phyloP scores from a whole-genome alignment of 2,329 filamentous ascomycete genomes.

The Fusarium acutatum region DNA sequence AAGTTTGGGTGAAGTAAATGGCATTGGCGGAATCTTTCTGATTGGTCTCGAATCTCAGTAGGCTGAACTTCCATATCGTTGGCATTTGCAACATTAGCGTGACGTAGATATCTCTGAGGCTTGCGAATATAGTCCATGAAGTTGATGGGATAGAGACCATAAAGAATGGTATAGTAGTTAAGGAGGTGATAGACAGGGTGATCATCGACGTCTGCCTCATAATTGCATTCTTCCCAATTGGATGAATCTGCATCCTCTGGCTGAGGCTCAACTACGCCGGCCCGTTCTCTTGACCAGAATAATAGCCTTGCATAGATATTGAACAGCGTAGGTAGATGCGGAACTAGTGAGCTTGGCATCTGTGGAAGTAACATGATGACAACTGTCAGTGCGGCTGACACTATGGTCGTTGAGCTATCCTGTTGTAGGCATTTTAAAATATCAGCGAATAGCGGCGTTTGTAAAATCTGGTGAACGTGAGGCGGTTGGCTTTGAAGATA shows the following conservation, averaged over 20 bases:
- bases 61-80: slow-evolving; percentile 83
- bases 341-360: slow-evolving; percentile 76
- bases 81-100: slow-evolving; percentile 73
- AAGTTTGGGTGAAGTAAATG: slow-evolving; percentile 88
- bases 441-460: slow-evolving; percentile 76
- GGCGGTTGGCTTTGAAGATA: slow-evolving; percentile 82
- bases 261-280: slow-evolving; percentile 49
- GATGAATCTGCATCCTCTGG: slow-evolving; percentile 51
- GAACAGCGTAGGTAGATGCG: slow-evolving; percentile 77
- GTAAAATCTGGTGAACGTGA: slow-evolving; percentile 76
- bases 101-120: slow-evolving; percentile 79
- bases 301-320: slow-evolving; percentile 82
- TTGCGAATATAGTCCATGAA: slow-evolving; percentile 89
- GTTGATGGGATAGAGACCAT: slow-evolving; percentile 85
- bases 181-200: slow-evolving; percentile 72
- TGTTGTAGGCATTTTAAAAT: slow-evolving; percentile 78
- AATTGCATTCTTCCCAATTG: slow-evolving; percentile 71
- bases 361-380: slow-evolving; percentile 85
- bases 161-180: slow-evolving; percentile 83
- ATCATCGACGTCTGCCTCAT: slow-evolving; percentile 69
- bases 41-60: slow-evolving; percentile 77
- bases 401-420: slow-evolving; percentile 78
- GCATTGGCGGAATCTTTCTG: slow-evolving; percentile 75
- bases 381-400: slow-evolving; percentile 78
- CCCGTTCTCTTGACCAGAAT: slow-evolving; percentile 75